phyloP scores from a whole-genome alignment of 1,284 basidiomycete genomes.

The Rhodotorula sp. region DNA sequence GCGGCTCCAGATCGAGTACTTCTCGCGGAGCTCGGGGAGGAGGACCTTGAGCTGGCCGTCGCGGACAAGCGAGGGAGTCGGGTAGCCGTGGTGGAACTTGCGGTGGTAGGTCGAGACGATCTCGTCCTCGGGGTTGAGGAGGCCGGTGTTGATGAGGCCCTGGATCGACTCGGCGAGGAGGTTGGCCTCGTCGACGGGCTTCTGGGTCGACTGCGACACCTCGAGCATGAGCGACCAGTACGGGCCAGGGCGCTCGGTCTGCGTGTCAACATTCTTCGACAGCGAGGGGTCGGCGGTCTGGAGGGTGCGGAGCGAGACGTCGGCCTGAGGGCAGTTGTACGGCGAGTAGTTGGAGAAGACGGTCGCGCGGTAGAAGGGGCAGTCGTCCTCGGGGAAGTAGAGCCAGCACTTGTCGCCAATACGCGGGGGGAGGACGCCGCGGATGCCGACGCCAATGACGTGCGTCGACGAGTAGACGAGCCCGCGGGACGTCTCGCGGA shows the following conservation, averaged over 20 bases:
- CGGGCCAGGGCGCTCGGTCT: slow-evolving; percentile 53
- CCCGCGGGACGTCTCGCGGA: slow-evolving; percentile 52
- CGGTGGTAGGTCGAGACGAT: slow-evolving; percentile 59
- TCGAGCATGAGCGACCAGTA: slow-evolving; percentile 58
- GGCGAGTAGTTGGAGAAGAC: slow-evolving; percentile 61
- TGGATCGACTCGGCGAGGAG: slow-evolving; percentile 57
- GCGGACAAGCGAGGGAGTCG: slow-evolving; percentile 56
- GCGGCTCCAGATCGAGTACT: slow-evolving; percentile 55
- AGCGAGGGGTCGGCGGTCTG: slow-evolving; percentile 56
- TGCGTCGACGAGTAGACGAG: slow-evolving; percentile 58
- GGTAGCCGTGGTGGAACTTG: slow-evolving; percentile 56
- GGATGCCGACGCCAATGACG: slow-evolving; percentile 58
- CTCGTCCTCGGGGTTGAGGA: slow-evolving; percentile 56
- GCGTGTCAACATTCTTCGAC: slow-evolving; percentile 50
- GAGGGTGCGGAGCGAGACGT: slow-evolving; percentile 54
- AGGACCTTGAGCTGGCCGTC: slow-evolving; percentile 55
- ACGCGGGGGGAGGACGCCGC: slow-evolving; percentile 56
- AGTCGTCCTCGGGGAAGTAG: slow-evolving; percentile 56
- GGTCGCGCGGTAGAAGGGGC: slow-evolving; percentile 60
- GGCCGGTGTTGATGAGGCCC: slow-evolving; percentile 57
- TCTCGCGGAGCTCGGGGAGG: slow-evolving; percentile 55
- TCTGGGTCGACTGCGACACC: slow-evolving; percentile 57
- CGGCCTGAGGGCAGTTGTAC: slow-evolving; percentile 55
- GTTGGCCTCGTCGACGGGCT: slow-evolving; percentile 56
- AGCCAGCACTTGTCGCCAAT: slow-evolving; percentile 60